A percentile compares a stretch with the other conserved stretches of the same genome.
phyloP scores from a whole-genome alignment of 331 rosid species.

The Telfairia occidentalis region DNA sequence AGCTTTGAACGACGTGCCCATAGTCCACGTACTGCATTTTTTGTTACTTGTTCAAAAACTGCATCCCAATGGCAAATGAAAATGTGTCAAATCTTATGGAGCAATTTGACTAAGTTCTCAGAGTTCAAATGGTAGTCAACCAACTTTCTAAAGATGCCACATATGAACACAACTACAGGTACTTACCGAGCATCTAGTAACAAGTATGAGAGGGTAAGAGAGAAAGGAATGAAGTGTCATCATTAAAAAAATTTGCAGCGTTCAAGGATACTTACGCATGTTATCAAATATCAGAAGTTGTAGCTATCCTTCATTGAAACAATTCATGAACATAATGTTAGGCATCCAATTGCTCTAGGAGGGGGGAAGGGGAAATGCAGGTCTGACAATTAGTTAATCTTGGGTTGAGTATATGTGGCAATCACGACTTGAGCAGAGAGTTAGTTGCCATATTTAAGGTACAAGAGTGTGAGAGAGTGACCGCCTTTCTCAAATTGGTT shows the following conservation, averaged over 20 bases:
- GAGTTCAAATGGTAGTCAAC: neutral
- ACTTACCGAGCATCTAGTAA: neutral
- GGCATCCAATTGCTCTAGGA: neutral
- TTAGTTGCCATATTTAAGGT: neutral
- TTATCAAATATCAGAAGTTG: neutral
- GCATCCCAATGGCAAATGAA: constrained; percentile 22
- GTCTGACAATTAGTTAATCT: neutral
- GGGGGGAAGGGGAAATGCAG: neutral
- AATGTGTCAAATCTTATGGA: neutral
- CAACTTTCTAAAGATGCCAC: neutral
- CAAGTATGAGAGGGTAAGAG: neutral
- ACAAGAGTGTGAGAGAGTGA: neutral
- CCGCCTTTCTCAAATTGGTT: neutral
- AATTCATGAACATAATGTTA: neutral
- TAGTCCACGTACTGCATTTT: constrained; percentile 85
- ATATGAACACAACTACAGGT: neutral
- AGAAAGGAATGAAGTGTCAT: neutral
- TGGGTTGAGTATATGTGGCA: neutral
- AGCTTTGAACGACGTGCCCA: constrained; percentile 96
- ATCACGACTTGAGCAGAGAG: neutral
- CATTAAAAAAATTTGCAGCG: neutral
- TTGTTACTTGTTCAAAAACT: constrained; percentile 97
- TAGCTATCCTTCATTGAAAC: neutral
- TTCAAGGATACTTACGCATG: neutral
- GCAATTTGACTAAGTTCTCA: neutral